These are phyloP conservation scores for Bryum argenteum DNA, from an alignment of 225 moss, liverwort and hornwort genomes.

Conservation along the genomic window DNA sequence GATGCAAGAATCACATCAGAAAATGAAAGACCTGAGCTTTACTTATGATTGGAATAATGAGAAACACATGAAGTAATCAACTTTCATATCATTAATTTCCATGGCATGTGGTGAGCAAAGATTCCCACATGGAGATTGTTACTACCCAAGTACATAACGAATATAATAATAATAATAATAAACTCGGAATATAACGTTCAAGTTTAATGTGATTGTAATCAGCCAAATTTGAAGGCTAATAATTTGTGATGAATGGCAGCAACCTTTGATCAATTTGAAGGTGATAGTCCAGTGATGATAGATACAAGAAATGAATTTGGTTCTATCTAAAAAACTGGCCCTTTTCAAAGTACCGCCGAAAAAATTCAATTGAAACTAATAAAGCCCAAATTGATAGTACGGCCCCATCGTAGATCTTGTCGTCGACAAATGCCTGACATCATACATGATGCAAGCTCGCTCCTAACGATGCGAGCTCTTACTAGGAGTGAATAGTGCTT, in stretches of 20 bases:
- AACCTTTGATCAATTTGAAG: constrained; percentile 9
- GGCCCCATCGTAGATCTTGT: constrained; percentile 16
- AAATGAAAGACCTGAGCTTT: constrained; percentile 6
- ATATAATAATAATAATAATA: background rate
- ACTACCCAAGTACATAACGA: background rate
- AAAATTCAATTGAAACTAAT: background rate
- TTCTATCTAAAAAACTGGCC: constrained; percentile 17
- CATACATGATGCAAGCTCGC: too few species aligned
- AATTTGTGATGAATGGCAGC: constrained; percentile 10
- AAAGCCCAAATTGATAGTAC: background rate
- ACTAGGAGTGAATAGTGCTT: too few species aligned
- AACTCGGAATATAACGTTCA: background rate
- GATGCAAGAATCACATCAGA: background rate
- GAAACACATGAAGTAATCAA: constrained; percentile 29
- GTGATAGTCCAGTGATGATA: constrained; percentile 15
- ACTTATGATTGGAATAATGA: constrained; percentile 26
- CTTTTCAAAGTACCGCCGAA: background rate
- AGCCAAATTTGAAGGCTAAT: constrained; percentile 20
- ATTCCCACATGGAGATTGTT: constrained; percentile 37
- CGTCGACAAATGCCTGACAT: background rate
- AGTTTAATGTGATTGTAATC: constrained; percentile 18
- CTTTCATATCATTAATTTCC: background rate
- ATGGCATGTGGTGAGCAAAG: constrained; percentile 22
- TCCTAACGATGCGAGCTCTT: too few species aligned
- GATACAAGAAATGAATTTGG: constrained; percentile 25